A percentile compares a stretch with the other conserved stretches of the same genome.
These are phyloP conservation scores for Microdochium paspali DNA, from an alignment of 2,329 filamentous ascomycete genomes.

Conservation along the genomic window DNA sequence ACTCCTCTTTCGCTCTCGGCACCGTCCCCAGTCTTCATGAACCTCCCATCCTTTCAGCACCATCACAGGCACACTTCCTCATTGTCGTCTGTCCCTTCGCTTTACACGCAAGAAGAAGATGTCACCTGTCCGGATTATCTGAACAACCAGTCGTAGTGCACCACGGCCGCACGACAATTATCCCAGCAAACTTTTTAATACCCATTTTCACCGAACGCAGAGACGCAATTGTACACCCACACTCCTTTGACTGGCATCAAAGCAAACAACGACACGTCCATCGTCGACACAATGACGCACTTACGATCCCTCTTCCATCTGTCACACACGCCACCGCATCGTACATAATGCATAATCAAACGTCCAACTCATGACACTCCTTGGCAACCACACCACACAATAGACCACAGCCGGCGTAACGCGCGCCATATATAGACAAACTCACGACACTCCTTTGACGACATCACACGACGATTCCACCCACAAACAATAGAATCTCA, in stretches of 20 bases:
- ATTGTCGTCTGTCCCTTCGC: slow-evolving; percentile 18
- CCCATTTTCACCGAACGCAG: slow-evolving; percentile 11
- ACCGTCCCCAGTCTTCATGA: slow-evolving; percentile 22
- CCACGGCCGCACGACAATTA: not conserved
- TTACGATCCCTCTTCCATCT: slow-evolving; percentile 18
- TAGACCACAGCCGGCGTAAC: slow-evolving; percentile 32
- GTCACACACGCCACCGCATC: slow-evolving; percentile 14
- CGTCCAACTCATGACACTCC: slow-evolving; percentile 24
- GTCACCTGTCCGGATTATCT: slow-evolving; percentile 5
- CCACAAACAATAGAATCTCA: slow-evolving; percentile 21
- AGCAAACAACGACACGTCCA: slow-evolving; percentile 17
- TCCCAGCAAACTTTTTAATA: slow-evolving; percentile 11
- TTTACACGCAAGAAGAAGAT: slow-evolving; percentile 26
- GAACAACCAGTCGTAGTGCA: not conserved
- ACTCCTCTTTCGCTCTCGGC: slow-evolving; percentile 21
- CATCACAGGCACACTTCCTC: slow-evolving; percentile 24
- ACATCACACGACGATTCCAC: slow-evolving; percentile 24
- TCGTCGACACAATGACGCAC: slow-evolving; percentile 25
- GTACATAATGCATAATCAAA: slow-evolving; percentile 18
- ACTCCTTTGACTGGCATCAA: slow-evolving; percentile 24
- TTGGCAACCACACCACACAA: slow-evolving; percentile 30
- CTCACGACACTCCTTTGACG: slow-evolving; percentile 20
- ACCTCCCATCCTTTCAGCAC: slow-evolving; percentile 22
- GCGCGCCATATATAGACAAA: slow-evolving; percentile 24
- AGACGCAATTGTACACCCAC: slow-evolving; percentile 25